Evolutionary conservation across 108 stramenopile genomes (phyloP).

Genomic region (Cylindrotheca fusiformis): DNA sequence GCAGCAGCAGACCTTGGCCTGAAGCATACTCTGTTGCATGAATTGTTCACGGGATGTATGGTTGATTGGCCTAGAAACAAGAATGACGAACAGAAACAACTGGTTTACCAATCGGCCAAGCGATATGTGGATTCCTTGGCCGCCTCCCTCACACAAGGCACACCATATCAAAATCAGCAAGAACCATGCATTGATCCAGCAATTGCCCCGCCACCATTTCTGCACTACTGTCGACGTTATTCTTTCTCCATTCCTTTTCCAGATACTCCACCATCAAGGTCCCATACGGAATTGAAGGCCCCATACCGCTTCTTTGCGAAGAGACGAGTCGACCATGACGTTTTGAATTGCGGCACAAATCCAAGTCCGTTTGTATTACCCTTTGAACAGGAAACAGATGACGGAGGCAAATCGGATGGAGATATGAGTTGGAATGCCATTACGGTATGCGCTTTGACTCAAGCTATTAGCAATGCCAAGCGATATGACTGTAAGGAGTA

Average conservation of each 20-base stretch:
- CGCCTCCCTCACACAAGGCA: not conserved
- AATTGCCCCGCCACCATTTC: conserved; percentile 35
- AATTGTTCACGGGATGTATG: conserved; percentile 52
- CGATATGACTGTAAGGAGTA: not conserved
- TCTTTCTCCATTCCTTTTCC: not conserved
- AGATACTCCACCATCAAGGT: not conserved
- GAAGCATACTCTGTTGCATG: conserved; percentile 42
- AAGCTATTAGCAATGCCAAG: conserved; percentile 40
- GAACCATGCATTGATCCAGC: conserved; percentile 1
- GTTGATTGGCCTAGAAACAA: conserved; percentile 35
- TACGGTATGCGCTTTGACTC: conserved; percentile 37
- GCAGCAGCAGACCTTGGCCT: conserved; percentile 71
- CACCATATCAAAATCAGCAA: not conserved
- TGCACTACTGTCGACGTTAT: conserved; percentile 54
- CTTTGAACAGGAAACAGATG: conserved; percentile 17
- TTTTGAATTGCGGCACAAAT: conserved; percentile 30
- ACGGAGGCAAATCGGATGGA: conserved; percentile 22
- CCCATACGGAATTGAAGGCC: conserved; percentile 11
- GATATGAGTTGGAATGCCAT: conserved; percentile 44
- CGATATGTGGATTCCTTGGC: not conserved
- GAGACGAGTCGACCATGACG: conserved; percentile 41
- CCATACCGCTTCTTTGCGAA: conserved; percentile 47
- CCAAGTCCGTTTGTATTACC: conserved; percentile 22
- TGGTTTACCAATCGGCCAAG: conserved; percentile 27
- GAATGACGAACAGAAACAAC: conserved; percentile 15